These are phyloP conservation scores for Ceratocystis cubensis DNA, from an alignment of 2,329 filamentous ascomycete species.

Conservation along the genomic window DNA sequence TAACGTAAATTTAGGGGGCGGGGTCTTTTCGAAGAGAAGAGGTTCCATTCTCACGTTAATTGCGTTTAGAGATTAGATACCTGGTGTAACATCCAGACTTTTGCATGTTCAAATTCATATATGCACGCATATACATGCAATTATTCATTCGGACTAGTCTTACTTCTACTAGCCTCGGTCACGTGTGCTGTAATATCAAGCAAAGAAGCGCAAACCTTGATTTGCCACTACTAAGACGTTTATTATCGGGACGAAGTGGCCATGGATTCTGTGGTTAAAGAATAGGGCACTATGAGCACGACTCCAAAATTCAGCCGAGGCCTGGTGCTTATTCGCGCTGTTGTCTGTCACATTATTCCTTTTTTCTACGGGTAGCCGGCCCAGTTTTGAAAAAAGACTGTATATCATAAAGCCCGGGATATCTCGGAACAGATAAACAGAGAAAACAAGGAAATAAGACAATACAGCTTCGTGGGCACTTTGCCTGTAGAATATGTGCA, in stretches of 20 bases:
- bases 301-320: slow-evolving; percentile 1
- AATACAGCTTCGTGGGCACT: neutral
- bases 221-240: neutral
- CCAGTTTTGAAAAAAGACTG: neutral
- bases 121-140: too few species aligned
- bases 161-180: too few species aligned
- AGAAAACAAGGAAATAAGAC: neutral
- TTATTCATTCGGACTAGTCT: too few species aligned
- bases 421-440: neutral
- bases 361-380: neutral
- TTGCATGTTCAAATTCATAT: too few species aligned
- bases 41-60: too few species aligned
- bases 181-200: neutral
- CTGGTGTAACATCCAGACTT: too few species aligned
- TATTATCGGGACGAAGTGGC: neutral
- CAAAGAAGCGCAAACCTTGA: neutral
- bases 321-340: neutral
- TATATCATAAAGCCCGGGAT: neutral
- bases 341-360: neutral
- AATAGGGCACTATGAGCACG: neutral
- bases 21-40: too few species aligned
- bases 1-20: too few species aligned
- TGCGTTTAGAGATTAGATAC: too few species aligned
- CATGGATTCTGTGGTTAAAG: neutral
- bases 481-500: neutral